phyloP scores from a whole-genome alignment of 1,139 yeast species.

The Candida glucosophila region DNA sequence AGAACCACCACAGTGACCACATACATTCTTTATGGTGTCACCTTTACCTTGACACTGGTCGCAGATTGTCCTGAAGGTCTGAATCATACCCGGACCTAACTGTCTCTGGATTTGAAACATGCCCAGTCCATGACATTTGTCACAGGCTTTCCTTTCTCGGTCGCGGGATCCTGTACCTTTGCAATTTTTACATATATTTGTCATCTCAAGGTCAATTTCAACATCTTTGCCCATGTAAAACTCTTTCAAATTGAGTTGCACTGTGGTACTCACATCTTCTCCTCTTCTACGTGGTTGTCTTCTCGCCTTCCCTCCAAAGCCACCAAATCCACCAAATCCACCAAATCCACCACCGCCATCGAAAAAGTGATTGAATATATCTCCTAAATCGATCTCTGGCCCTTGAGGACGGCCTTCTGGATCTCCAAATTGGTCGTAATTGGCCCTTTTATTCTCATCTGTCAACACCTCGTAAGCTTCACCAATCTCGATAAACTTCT shows the following conservation, averaged over 20 bases:
- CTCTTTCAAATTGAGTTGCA: conserved; percentile 53
- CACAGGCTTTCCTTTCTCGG: conserved; percentile 57
- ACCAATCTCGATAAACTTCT: conserved; percentile 81
- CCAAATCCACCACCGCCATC: too few relatives aligned
- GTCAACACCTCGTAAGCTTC: conserved; percentile 88
- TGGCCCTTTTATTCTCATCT: conserved; percentile 61
- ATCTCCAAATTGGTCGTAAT: conserved; percentile 76
- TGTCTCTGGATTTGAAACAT: conserved; percentile 59
- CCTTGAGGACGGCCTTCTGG: conserved; percentile 58
- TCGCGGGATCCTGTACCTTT: conserved; percentile 82
- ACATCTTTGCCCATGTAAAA: conserved; percentile 61
- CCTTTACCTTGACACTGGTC: conserved; percentile 79
- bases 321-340: conserved; percentile 45
- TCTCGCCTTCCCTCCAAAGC: conserved; percentile 28
- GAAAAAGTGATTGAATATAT: conserved; percentile 68
- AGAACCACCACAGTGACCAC: conserved; percentile 62
- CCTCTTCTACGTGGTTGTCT: conserved; percentile 51
- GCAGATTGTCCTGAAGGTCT: conserved; percentile 73
- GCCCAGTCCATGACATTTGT: conserved; percentile 70
- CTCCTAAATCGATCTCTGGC: conserved; percentile 48
- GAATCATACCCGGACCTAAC: conserved; percentile 85
- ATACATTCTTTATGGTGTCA: conserved; percentile 49
- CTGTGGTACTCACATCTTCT: conserved; percentile 48
- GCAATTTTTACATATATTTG: conserved; percentile 68
- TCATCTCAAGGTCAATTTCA: conserved; percentile 60